Base-by-base conservation (phyloP, 805 yeast genomes). In the Starmera quercuum region DNA sequence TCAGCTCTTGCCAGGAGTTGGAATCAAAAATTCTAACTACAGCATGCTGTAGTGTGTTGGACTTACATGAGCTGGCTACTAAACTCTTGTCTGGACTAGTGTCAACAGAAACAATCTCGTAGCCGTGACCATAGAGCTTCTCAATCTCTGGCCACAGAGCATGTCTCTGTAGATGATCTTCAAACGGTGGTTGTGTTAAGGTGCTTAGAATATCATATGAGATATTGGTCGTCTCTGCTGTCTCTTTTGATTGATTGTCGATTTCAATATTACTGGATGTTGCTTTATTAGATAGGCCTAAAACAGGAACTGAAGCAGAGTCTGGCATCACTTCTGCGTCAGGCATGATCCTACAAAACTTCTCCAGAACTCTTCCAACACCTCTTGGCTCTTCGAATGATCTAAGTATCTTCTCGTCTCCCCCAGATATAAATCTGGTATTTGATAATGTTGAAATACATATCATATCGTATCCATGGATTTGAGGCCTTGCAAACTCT, bases 401-500 rank as follows among this genome's bases (percentile, higher is more conserved):
- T 45, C 99, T 68, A 42, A 90, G 58, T 9, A 86, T 78, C 61
- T 92, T 94, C 52, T 92, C 99, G 53, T 94, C 99, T 31, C 97
- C 97, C 12, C 88, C 97, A 34, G 95, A 84, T 4, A 88, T 83
- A 61, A 84, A 90, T 42, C 71, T 63, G 1, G 82, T 66, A 32
- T 66, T 58, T 13, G 72, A 58, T 11, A 92, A 56, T 10, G 81
- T 66, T 25, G 78, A 74, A 7, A 83, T 64, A 44, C 95, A 78
- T 25, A 84, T 69, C 97, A 92, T 87, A 52, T 92, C 97, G 53
- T 86, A 92, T 7, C 99, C 99, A 56, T 92, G 99, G 42, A 92
- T 92, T 57, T 92, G 99, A 0, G 98, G 97, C 46, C 99, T 73
- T 2, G 96, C 85, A 56, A 92, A 80, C 56, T 92, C 99, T 52